phyloP scores from a whole-genome alignment of 177 flowering plant genomes.

The Vitis hybrid region DNA sequence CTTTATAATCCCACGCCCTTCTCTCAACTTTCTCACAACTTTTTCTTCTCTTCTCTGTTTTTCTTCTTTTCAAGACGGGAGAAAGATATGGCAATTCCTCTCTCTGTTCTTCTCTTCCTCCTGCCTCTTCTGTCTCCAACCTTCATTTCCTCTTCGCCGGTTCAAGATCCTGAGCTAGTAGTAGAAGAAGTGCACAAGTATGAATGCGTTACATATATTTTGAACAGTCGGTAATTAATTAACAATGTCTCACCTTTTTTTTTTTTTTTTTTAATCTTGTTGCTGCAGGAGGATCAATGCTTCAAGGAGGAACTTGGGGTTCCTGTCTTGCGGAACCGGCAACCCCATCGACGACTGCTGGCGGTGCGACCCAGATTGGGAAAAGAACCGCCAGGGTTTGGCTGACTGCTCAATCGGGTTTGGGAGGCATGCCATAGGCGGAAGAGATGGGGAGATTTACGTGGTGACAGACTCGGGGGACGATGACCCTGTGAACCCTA shows the following conservation, averaged over 20 bases:
- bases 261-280: conserved; percentile 2
- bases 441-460: conserved; percentile 54
- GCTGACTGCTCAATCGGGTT: conserved; percentile 79
- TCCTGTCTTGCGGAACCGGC: conserved; percentile 58
- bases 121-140: conserved; percentile 21
- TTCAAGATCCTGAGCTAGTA: conserved; percentile 50
- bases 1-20: conserved; percentile 9
- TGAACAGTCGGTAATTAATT: neutral
- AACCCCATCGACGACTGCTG: conserved; percentile 84
- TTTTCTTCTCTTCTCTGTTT: neutral
- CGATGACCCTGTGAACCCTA: conserved; percentile 60
- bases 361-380: conserved; percentile 77
- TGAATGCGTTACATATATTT: neutral
- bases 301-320: conserved; percentile 53
- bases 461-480: conserved; percentile 52
- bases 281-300: conserved; percentile 53
- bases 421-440: conserved; percentile 68
- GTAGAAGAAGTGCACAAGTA: conserved; percentile 53
- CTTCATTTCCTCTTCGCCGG: conserved; percentile 32
- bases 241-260: neutral
- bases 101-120: conserved; percentile 8
- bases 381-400: conserved; percentile 43
- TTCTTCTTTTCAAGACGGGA: neutral
- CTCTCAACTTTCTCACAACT: neutral
- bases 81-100: conserved; percentile 11